Evolutionary conservation across 345 rosid species (phyloP).

Genomic region (Brassica juncea): DNA sequence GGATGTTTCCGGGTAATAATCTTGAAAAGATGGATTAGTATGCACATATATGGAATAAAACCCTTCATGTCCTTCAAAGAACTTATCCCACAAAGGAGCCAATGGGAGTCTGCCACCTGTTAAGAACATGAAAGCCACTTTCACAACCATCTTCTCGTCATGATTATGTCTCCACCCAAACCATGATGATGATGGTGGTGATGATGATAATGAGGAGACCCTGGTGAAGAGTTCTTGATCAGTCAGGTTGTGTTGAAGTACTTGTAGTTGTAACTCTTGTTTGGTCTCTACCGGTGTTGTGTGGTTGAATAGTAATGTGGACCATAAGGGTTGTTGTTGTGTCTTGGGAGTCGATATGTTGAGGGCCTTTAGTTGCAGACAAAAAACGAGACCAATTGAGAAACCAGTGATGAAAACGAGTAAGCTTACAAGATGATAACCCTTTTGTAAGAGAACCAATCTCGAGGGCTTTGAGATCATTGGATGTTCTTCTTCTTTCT

Average conservation of each 20-base stretch:
- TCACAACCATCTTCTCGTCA: slow-evolving; percentile 40
- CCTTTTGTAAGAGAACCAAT: background rate
- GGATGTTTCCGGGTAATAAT: slow-evolving; percentile 43
- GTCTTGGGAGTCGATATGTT: slow-evolving; percentile 13
- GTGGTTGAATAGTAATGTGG: slow-evolving; percentile 27
- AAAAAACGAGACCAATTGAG: slow-evolving; percentile 45
- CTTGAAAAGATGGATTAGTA: slow-evolving; percentile 59
- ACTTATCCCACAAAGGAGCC: slow-evolving; percentile 76
- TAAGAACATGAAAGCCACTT: slow-evolving; percentile 83
- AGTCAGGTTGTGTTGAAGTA: slow-evolving; percentile 54
- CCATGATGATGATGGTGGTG: slow-evolving; percentile 29
- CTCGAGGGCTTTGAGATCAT: slow-evolving; percentile 31
- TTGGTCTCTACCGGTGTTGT: slow-evolving; percentile 13
- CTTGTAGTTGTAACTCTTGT: slow-evolving; percentile 3
- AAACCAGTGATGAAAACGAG: slow-evolving; percentile 47
- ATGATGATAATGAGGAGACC: slow-evolving; percentile 39
- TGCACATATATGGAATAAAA: slow-evolving; percentile 73
- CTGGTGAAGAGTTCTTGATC: slow-evolving; percentile 61
- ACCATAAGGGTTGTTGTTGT: slow-evolving; percentile 37
- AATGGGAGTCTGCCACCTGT: slow-evolving; percentile 59
- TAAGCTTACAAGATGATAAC: slow-evolving; percentile 17
- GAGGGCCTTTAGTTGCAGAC: slow-evolving; percentile 41
- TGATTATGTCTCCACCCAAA: slow-evolving; percentile 24
- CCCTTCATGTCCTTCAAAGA: slow-evolving; percentile 62
- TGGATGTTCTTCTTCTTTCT: slow-evolving; percentile 34